Evolutionary conservation across 106 monocot species (phyloP), one percentile per base, ranked within the genome.

Genomic region (Dioscorea dumetorum): DNA sequence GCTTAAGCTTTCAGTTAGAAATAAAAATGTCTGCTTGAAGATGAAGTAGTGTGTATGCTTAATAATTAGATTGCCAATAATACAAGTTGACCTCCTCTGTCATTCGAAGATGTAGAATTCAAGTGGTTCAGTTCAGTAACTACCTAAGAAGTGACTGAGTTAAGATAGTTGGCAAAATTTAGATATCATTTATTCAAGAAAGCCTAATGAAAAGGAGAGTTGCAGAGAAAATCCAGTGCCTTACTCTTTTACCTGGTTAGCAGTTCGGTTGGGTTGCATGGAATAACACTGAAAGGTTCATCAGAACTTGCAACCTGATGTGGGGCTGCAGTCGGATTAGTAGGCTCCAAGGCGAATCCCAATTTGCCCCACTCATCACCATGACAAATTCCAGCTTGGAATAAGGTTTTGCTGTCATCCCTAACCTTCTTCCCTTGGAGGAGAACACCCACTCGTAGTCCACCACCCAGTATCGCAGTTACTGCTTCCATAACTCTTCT

Each of bases 341-440:
- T 68, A 7, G 77, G 74, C 64, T 85, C 85, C 63, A 85, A 67
- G 18, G 64, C 74, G 50, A 85, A 85, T 33, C 85, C 74, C 67
- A 85, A 64, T 61, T 34, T 72, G 12, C 77, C 77, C n/a, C 74
- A 16, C 49, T 71, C 77, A 48, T 71, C 78, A 67, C 50, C 63
- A 17, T 69, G 67, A 60, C 60, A 74, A 41, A 85, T 71, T 34
- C 85, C 85, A 67, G 76, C 81, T 74, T 85, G 77, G 17, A 18
- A 33, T 13, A 85, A 35, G 61, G 81, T 81, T 59, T 81, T 77
- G 72, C 28, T 78, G 68, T 85, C 85, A 75, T 85, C 78, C 62
- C 74, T 62, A 57, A 78, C 68, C 64, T 78, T 85, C 69, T 81
- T 81, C 60, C 85, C 85, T 65, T 81, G 80, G 21, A 75, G 67